Conservation (phyloP, 768 basidiomycete species). For the Hygrocybe coccinea region DNA sequence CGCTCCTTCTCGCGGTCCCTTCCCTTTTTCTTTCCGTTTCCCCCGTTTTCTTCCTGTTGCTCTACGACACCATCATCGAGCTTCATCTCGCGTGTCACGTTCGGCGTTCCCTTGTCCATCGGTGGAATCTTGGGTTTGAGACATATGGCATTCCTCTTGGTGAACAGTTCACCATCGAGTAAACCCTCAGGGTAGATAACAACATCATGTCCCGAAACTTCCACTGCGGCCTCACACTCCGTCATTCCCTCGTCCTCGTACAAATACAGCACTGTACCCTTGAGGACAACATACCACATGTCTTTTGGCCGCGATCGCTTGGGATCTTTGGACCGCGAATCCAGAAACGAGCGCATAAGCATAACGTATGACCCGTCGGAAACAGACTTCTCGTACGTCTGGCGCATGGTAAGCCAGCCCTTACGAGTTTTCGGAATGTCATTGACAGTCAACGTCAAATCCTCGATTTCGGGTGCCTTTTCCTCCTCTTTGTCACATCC, state of each 20-base stretch:
- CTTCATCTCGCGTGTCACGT: slow-evolving; percentile 51
- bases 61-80: slow-evolving; percentile 32
- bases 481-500: not conserved
- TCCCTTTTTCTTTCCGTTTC: slow-evolving; percentile 30
- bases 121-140: slow-evolving; percentile 48
- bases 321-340: slow-evolving; percentile 79
- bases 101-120: slow-evolving; percentile 39
- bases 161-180: slow-evolving; percentile 84
- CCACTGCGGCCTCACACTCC: slow-evolving; percentile 88
- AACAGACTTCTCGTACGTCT: slow-evolving; percentile 65
- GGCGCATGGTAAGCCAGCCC: slow-evolving; percentile 80
- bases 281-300: slow-evolving; percentile 88
- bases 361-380: slow-evolving; percentile 69
- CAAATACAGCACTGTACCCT: slow-evolving; percentile 85
- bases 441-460: slow-evolving; percentile 18
- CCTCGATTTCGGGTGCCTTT: slow-evolving; percentile 20
- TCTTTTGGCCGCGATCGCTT: slow-evolving; percentile 83
- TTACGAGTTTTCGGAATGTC: slow-evolving; percentile 64
- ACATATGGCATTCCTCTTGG: slow-evolving; percentile 85
- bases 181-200: slow-evolving; percentile 69
- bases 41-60: slow-evolving; percentile 21
- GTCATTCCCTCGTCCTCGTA: slow-evolving; percentile 91
- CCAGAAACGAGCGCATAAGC: slow-evolving; percentile 75
- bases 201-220: slow-evolving; percentile 75
- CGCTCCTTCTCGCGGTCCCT: slow-evolving; percentile 25